Percentiles rank a stretch among this genome's conserved stretches.
These are phyloP conservation scores for Russula olivacea DNA, from an alignment of 768 basidiomycete species.

Conservation along the genomic window DNA sequence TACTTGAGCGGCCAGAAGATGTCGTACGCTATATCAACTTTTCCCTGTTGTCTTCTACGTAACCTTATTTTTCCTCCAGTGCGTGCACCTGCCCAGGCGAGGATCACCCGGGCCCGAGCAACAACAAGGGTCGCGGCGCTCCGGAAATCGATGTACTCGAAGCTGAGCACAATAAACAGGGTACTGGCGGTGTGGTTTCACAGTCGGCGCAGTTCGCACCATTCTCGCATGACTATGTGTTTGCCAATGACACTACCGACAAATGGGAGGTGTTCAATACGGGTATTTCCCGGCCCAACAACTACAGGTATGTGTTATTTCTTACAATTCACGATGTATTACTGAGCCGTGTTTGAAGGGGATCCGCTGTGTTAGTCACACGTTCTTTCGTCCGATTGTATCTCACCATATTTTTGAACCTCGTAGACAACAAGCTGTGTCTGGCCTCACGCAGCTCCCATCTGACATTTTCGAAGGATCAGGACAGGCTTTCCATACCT, in stretches of 20 bases:
- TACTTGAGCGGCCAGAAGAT: slow-evolving; percentile 75
- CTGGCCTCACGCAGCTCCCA: slow-evolving; percentile 43
- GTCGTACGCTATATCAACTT: slow-evolving; percentile 41
- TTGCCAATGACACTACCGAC: slow-evolving; percentile 33
- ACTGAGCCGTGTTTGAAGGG: slow-evolving; percentile 30
- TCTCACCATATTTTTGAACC: neutral
- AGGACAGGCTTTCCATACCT: slow-evolving; percentile 45
- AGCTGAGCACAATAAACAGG: slow-evolving; percentile 57
- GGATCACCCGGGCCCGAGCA: slow-evolving; percentile 70
- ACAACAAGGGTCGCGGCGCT: slow-evolving; percentile 53
- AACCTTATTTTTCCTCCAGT: slow-evolving; percentile 31
- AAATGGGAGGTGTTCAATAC: slow-evolving; percentile 35
- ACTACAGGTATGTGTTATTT: slow-evolving; percentile 32
- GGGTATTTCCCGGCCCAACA: slow-evolving; percentile 33
- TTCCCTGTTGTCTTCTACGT: neutral
- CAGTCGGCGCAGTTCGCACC: slow-evolving; percentile 72
- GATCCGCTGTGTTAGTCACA: slow-evolving; percentile 43
- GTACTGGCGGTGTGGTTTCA: slow-evolving; percentile 53
- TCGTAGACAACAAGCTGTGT: slow-evolving; percentile 44
- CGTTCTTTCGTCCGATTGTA: neutral
- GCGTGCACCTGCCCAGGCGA: slow-evolving; percentile 71
- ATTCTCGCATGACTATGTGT: slow-evolving; percentile 43
- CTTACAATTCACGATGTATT: neutral
- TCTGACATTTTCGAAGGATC: slow-evolving; percentile 53
- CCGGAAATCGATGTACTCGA: slow-evolving; percentile 85